Evolutionary conservation across 129 eudicot genomes (phyloP), one percentile per base, ranked within the genome.

Genomic region (Cynara cardunculus): DNA sequence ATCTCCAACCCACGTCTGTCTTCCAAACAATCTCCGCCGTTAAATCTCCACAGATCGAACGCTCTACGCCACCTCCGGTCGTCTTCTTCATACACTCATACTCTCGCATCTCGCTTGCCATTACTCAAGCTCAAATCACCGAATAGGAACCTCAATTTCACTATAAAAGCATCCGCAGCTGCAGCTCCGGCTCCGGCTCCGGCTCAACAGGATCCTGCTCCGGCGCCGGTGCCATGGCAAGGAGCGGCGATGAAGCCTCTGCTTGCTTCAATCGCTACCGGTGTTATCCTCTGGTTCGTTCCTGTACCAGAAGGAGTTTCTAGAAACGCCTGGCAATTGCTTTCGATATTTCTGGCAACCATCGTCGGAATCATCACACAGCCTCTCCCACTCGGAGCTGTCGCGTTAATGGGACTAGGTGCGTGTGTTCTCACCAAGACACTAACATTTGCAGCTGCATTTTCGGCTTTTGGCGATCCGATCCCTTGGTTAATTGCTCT

Each of bases 381-480:
- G 30, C 98, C 98, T 3, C 71, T 93, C 6, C 98, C 98, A 1
- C 74, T 93, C 46, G 98, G 98, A 0, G 98, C 98, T 18, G 96
- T 90, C 8, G 96, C 98, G 2, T 80, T 93, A 9, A 84, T 93
- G 92, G 98, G 96, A 12, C 67, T 93, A 26, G 96, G 96, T 13
- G 98, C 98, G 18, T 86, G 94, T 49, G 98, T 93, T 28, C 67
- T 92, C 24, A 90, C 99, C 4, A 92, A 95, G 61, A 95, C 99
- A 0, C 83, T 95, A 0, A 88, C 99, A 0, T 95, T 94, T 21
- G 91, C 99, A 5, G 97, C 97, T 0, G 99, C 99, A 0, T 95
- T 95, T 75, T 95, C 99, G 5, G 99, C 99, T 10, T 94, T 94
- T 16, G 97, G 97, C 2, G 97, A 94, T 72, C 97, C 97, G 0